Conservation (phyloP, 1,284 basidiomycete species). For the Ustilago curta region DNA sequence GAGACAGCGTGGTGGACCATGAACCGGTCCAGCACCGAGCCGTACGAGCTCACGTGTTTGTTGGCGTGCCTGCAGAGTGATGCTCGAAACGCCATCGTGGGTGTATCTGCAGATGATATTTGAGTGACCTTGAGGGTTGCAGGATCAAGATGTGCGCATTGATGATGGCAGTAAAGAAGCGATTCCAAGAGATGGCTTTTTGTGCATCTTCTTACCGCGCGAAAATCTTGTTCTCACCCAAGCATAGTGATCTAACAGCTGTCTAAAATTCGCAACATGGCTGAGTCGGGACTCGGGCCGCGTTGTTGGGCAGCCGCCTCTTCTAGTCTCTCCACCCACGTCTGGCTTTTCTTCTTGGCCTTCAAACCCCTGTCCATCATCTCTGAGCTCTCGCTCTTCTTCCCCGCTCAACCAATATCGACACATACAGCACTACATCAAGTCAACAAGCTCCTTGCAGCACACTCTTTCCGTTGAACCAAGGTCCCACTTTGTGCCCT, state of each 20-base stretch:
- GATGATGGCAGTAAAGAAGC: not conserved
- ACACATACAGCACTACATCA: no score
- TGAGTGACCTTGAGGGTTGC: not conserved
- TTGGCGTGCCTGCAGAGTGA: conserved; percentile 8
- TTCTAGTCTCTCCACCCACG: not conserved
- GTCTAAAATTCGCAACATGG: not conserved
- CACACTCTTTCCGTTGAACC: not conserved
- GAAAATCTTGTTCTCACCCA: not conserved
- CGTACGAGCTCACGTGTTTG: conserved; percentile 34
- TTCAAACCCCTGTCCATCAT: not conserved
- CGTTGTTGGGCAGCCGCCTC: conserved; percentile 4
- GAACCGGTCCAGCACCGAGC: conserved; percentile 38
- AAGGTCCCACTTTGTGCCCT: not conserved
- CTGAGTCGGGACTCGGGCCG: conserved; percentile 24
- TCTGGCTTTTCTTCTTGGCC: conserved; percentile 1
- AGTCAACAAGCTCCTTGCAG: no score
- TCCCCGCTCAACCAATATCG: no score
- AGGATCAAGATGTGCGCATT: not conserved
- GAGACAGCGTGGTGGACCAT: conserved; percentile 14
- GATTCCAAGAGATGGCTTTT: not conserved
- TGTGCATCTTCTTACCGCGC: conserved; percentile 4
- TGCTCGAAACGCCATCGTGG: conserved; percentile 27
- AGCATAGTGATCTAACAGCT: not conserved
- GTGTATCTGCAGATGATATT: no score
- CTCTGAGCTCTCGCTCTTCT: not conserved